Evolutionary conservation across 345 rosid genomes (phyloP).

Genomic region (Eucalyptus shirleyi): DNA sequence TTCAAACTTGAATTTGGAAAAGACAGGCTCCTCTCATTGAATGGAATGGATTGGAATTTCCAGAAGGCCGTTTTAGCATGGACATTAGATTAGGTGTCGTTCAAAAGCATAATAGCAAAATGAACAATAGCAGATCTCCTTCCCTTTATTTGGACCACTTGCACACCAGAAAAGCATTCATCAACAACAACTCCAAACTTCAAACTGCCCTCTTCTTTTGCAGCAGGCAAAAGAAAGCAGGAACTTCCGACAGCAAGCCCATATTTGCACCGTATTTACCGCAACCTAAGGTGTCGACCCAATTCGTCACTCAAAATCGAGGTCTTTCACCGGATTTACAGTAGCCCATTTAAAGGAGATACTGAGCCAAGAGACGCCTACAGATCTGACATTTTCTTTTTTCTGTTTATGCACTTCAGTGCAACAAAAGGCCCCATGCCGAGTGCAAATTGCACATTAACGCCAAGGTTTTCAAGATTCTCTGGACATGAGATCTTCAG

Average conservation of each 20-base stretch:
- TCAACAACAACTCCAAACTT: neutral
- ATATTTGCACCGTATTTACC: neutral
- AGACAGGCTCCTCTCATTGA: neutral
- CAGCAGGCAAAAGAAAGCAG: neutral
- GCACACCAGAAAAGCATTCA: neutral
- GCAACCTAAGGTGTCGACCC: neutral
- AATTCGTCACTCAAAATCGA: neutral
- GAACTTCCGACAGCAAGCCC: neutral
- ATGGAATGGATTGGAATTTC: neutral
- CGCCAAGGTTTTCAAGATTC: neutral
- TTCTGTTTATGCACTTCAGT: neutral
- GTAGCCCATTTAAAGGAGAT: neutral
- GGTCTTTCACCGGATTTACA: neutral
- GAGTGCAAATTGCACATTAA: neutral
- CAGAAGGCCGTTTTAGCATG: neutral
- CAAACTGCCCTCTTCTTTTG: neutral
- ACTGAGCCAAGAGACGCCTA: neutral
- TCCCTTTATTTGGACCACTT: neutral
- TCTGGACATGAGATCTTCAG: neutral
- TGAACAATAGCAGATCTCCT: neutral
- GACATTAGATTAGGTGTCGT: neutral
- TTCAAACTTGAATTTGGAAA: neutral
- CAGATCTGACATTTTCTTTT: neutral
- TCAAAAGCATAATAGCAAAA: neutral
- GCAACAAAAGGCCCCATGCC: neutral